Base-by-base conservation (phyloP, 192 early-diverging fungal species). In the Coemansia sp. region DNA sequence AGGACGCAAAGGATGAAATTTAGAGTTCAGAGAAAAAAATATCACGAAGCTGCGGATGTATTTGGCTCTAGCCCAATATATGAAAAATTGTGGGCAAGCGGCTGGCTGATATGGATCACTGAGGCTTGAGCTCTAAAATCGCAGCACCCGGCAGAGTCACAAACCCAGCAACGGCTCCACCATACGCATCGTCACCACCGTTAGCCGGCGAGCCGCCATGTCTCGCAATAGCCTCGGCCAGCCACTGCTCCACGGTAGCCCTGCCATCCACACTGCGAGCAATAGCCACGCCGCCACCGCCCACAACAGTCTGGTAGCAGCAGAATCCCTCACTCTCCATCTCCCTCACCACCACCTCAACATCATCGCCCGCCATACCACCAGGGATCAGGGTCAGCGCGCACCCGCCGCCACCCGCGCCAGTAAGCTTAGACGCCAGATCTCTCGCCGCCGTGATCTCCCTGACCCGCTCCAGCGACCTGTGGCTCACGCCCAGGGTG, bases 371-470 rank as follows among this genome's bases (percentile, higher is more conserved):
- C 2, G 47, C 43, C 0, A 35, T 39, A 12, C 23, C 41, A 6
- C 45, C 12, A 12, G 87, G 85, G 20, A 94, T 69, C 53, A 92
- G 77, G 0, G 92, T 93, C 52, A 99, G 68, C 20, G 92, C 92
- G 74, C 97, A 99, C 12, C 97, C 97, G 59, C 97, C 97, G 41
- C 97, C 97, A 28, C 97, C 96, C 25, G 94, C 94, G 33, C 97
- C 97, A 3, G 97, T 99, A 33, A 99, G 76, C 77, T 99, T 99
- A 18, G 93, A 86, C 33, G 85, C 83, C 66, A 97, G 73, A 0
- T 83, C 85, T 39, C 84, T 70, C n/a, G 66, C 28, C 1, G 76
- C 71, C 0, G 93, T 87, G 16, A 93, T 89, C 12, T 72, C 75
- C 7, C 91, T 74, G 16, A 99, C 83, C 31, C 73, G 88, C 56